These are phyloP conservation scores for Botryotinia narcissicola DNA, from an alignment of 2,329 filamentous ascomycete species.

Conservation along the genomic window DNA sequence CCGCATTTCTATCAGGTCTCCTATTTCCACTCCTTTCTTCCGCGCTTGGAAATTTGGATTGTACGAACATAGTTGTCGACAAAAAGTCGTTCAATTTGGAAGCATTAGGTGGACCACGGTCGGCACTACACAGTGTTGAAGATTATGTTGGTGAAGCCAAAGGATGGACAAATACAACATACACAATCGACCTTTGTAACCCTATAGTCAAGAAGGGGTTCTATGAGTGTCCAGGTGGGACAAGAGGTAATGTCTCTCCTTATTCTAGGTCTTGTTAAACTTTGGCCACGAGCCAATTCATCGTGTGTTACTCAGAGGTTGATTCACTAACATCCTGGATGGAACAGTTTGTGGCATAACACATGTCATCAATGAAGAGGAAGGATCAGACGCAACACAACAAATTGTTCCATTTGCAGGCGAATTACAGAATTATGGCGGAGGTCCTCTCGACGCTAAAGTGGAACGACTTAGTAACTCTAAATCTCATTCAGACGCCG, in stretches of 20 bases:
- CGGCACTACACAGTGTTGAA: constrained; percentile 58
- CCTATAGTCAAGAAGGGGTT: constrained; percentile 57
- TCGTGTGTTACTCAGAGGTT: constrained; percentile 22
- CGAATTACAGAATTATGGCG: constrained; percentile 58
- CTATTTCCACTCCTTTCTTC: constrained; percentile 34
- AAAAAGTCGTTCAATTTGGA: constrained; percentile 62
- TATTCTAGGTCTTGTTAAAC: constrained; percentile 7
- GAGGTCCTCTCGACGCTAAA: constrained; percentile 61
- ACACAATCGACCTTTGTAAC: constrained; percentile 75
- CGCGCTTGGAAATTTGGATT: constrained; percentile 53
- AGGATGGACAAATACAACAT: constrained; percentile 69
- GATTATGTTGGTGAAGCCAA: constrained; percentile 45
- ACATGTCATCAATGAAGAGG: constrained; percentile 51
- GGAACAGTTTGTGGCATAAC: constrained; percentile 71
- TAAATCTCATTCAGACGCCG: constrained; percentile 60
- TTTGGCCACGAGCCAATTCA: neutral
- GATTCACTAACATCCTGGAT: constrained; percentile 4
- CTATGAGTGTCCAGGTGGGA: constrained; percentile 62
- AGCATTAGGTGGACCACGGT: constrained; percentile 63
- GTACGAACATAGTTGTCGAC: constrained; percentile 59
- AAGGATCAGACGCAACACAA: constrained; percentile 49
- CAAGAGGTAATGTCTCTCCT: constrained; percentile 54
- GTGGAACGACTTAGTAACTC: constrained; percentile 64
- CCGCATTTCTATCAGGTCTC: constrained; percentile 32
- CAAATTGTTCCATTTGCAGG: constrained; percentile 73